Base-by-base conservation (phyloP, 768 basidiomycete genomes). In the Tricholomella constricta region DNA sequence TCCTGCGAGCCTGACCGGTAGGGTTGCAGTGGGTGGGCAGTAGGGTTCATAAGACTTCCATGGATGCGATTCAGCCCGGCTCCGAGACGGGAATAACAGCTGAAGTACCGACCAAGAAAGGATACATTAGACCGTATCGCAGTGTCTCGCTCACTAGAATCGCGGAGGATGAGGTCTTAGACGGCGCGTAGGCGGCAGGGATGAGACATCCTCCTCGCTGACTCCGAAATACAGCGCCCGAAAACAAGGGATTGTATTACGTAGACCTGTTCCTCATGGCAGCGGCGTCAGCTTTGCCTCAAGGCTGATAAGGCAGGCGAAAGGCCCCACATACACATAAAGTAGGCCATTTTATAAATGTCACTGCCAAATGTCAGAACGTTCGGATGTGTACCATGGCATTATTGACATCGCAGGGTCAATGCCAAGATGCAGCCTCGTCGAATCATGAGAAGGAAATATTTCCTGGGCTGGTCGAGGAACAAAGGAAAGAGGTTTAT, bases 241-340 rank as follows among this genome's bases (percentile, higher is more conserved):
- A 48, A 45, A 45, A 48, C 37, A 41, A 41, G 38, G 17, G 49
- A 15, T 32, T 34, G 12, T 3, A 43, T 51, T 34, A 51, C 49
- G 49, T 51, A 19, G 49, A 51, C 31, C 14, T 51, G 49, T 38
- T 29, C 38, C 6, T 51, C 40, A 22, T 34, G 49, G 31, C 42
- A 40, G 32, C 26, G 26, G 38, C 41, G 22, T 41, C 41, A 12
- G 7, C 19, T 17, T 42, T 43, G 41, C 49, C 49, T 34, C 49
- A 41, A 43, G 49, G 49, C 41, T 2, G 20, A 42, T 35, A 32
- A 41, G 11, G 7, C 20, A 40, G 31, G 26, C 17, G 20, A 36
- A 44, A 34, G 46, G 26, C 4, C 14, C 22, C 19, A 25, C 3
- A 26, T 23, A 17, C 34, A 36, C 20, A 23, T 25, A 37, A 36